A percentile compares a stretch with the other conserved stretches of the same genome.
Evolutionary conservation across 768 basidiomycete species (phyloP).

Genomic region (Glaciozyma antarctica): DNA sequence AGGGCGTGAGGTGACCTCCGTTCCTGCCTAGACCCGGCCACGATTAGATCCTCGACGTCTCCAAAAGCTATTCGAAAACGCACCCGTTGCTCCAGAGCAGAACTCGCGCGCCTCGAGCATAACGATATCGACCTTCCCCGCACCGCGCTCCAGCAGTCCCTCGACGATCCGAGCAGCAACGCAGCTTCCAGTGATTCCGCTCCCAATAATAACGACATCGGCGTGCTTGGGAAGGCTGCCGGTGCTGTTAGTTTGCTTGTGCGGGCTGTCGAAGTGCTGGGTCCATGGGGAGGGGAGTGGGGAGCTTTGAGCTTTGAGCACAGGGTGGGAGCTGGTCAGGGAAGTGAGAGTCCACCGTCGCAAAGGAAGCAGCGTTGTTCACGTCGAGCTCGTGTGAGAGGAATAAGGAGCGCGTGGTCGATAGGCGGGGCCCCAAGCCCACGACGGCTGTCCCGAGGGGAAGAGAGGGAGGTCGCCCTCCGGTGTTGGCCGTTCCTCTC

Average conservation of each 20-base stretch:
- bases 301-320: too few species aligned
- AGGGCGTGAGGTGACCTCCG: constrained; percentile 62
- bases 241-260: background rate
- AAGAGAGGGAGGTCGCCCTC: too few species aligned
- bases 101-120: constrained; percentile 78
- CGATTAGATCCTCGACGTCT: background rate
- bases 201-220: constrained; percentile 19
- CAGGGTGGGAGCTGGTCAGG: constrained; percentile 5
- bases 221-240: background rate
- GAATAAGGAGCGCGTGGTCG: too few species aligned
- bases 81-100: constrained; percentile 44
- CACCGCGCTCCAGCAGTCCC: background rate
- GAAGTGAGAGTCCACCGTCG: background rate
- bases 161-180: constrained; percentile 11
- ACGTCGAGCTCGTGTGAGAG: too few species aligned
- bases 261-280: background rate
- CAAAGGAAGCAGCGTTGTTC: too few species aligned
- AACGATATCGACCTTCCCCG: constrained; percentile 39
- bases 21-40: constrained; percentile 51
- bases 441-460: too few species aligned
- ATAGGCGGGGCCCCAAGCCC: too few species aligned
- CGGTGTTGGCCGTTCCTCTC: too few species aligned
- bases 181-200: constrained; percentile 13
- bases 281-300: constrained; percentile 22
- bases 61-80: constrained; percentile 14